Base-by-base conservation (phyloP, 2,329 filamentous ascomycete species). In the Cordyceps sp. region DNA sequence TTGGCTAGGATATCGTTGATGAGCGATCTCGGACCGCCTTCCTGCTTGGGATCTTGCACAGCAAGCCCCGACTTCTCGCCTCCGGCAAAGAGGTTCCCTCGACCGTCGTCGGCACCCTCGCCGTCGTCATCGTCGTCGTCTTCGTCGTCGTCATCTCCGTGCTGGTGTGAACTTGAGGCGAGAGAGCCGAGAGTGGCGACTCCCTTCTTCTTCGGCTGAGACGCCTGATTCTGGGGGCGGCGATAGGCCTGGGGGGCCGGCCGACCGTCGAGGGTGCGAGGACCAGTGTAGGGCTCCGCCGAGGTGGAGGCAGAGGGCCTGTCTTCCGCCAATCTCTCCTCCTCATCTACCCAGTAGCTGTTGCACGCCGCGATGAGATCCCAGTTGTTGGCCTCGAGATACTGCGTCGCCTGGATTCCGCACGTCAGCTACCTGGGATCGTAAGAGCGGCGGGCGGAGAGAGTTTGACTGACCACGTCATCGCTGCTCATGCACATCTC, bases 1-100 rank as follows among this genome's bases (percentile, higher is more conserved):
- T 76, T 74, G 43, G 70, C 64, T 9, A 79, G 51, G 36, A 79
- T 73, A 38, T 78, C 72, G 33, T 64, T 66, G 40, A 78, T 67
- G 35, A 78, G 58, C 41, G 63, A 66, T 44, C 60, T 59, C 1
- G 68, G 57, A 26, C 68, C 65, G 3, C 52, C 52, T 10, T 64
- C 56, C 27, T 54, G 53, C 31, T 50, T 47, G 1, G 74, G 74
- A 42, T 78, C 74, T 45, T 78, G 73, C 17, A 79, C 69, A 16
- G 74, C 75, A 29, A 79, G 53, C 0, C 71, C 75, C 20, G 81
- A 88, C 64, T 90, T 90, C 57, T 88, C 83, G 22, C 83, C 83
- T 32, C 83, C 83, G 15, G 83, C 78, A 52, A 86, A 90, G 39
- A 86, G 59, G 46, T 90, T 80, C 38, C 73, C 60, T 6, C 64